Conservation (phyloP, 2,329 filamentous ascomycete species). For the Apiospora marii region DNA sequence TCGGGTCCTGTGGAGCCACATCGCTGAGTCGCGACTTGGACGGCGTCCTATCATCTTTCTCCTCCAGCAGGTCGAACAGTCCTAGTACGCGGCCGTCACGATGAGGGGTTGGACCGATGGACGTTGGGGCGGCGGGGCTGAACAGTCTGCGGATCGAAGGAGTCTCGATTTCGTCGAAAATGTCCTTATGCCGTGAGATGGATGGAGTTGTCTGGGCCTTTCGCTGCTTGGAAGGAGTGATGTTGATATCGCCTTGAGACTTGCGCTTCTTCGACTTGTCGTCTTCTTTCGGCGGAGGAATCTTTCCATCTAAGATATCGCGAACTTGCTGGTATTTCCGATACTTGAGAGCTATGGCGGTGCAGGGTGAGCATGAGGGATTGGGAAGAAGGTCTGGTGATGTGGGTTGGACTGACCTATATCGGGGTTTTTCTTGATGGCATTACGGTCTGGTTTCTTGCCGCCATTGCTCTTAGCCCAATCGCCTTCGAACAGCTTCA, state of each 20-base stretch:
- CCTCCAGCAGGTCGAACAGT: constrained; percentile 74
- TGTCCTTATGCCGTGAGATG: constrained; percentile 42
- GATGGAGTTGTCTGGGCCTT: constrained; percentile 58
- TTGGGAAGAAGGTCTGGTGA: not conserved
- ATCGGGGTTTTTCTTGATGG: constrained; percentile 76
- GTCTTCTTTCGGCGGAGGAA: constrained; percentile 43
- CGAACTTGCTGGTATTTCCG: constrained; percentile 76
- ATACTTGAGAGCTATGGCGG: constrained; percentile 70
- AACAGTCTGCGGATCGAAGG: constrained; percentile 68
- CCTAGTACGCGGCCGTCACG: constrained; percentile 79
- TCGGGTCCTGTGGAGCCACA: constrained; percentile 44
- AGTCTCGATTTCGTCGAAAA: constrained; percentile 55
- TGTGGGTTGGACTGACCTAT: constrained; percentile 63
- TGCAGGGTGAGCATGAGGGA: not conserved
- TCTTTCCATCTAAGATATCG: constrained; percentile 64
- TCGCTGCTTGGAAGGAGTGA: constrained; percentile 61
- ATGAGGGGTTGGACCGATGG: constrained; percentile 81
- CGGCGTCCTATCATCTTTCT: constrained; percentile 55
- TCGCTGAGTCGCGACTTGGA: constrained; percentile 52
- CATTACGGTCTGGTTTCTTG: constrained; percentile 74
- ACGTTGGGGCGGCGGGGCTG: constrained; percentile 64
- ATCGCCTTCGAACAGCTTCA: constrained; percentile 77
- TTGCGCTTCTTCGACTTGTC: constrained; percentile 49
- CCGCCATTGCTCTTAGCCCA: constrained; percentile 71
- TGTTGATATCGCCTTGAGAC: constrained; percentile 41